Evolutionary conservation across 352 stramenopile species (phyloP).

Genomic region (Phytopythium boreale): DNA sequence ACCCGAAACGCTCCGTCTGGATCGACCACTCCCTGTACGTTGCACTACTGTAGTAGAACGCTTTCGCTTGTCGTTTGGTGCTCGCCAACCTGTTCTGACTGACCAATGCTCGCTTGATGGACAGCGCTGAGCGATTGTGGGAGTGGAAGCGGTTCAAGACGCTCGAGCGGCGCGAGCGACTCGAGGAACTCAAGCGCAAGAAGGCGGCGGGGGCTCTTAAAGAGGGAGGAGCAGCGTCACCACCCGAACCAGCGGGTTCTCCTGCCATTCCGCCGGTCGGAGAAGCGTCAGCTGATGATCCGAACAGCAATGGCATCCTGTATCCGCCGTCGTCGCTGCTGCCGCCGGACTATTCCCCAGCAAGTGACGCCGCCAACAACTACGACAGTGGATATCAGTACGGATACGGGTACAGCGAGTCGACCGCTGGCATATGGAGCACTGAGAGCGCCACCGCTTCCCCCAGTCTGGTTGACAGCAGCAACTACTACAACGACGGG

Average conservation of each 20-base stretch:
- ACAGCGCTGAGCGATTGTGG: conserved; percentile 44
- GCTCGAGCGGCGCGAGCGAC: conserved; percentile 22
- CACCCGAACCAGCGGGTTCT: background rate
- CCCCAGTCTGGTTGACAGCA: conserved; percentile 1
- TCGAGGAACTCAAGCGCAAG: conserved; percentile 10
- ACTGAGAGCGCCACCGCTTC: background rate
- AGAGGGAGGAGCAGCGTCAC: background rate
- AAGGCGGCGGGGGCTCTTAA: conserved; percentile 10
- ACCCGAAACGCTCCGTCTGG: conserved; percentile 57
- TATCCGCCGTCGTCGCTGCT: background rate
- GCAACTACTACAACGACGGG: conserved; percentile 11
- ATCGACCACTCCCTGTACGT: conserved; percentile 67
- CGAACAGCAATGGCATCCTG: background rate
- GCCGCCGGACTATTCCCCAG: background rate
- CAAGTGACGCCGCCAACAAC: background rate
- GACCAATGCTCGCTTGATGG: conserved; percentile 3
- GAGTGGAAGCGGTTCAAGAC: conserved; percentile 39
- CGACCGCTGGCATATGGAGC: background rate
- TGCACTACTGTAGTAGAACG: too few species aligned
- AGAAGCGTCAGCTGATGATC: background rate
- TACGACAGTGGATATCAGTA: conserved; percentile 12
- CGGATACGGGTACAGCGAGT: conserved; percentile 11
- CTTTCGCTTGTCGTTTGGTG: background rate
- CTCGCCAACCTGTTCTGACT: background rate
- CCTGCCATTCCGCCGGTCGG: background rate